Evolutionary conservation across 306 rosid genomes (phyloP), one percentile per base, ranked within the genome.

Genomic region (Pterocarpus santalinus): DNA sequence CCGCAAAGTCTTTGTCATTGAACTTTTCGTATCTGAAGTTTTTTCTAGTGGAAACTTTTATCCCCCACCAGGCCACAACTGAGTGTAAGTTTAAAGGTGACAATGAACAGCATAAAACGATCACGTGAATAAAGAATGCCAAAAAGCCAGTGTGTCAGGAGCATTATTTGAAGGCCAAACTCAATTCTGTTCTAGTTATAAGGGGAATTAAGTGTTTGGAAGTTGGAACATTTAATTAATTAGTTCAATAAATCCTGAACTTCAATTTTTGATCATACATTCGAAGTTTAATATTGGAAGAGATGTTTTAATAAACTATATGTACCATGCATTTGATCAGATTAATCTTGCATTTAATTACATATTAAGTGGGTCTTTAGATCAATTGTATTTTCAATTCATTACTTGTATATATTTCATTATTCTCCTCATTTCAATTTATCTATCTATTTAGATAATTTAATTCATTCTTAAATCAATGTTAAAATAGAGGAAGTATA

Each of bases 1-100:
- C 63, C 41, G 12, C 63, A 9, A 71, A 49, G 73, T 77, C 80
- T 60, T 49, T 73, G 62, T 53, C 82, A 69, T 72, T 49, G 81
- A 69, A 57, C 73, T 68, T 73, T 66, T 49, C n/a, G 33, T 52
- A 35, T 69, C 75, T 47, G 53, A 52, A 72, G 16, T 12, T n/a
- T 44, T 78, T 44, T 65, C 46, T 9, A 10, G 47, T 64, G 72
- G 49, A 55, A 44, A 46, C 28, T 3, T 51, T 15, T 49, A n/a
- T 12, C 34, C 9, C 55, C 47, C 63, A 65, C 68, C 46, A 5
- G 28, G 28, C 47, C 47, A 43, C 47, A 7, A 43, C 8, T 41
- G 8, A 69, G 43, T 36, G 65, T 33, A 33, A 47, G 64, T 35
- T 52, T 38, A n/a, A 63, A 30, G 49, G 73, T 65, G 69, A 73